These are phyloP conservation scores for Pythium aphanidermatum DNA, from an alignment of 352 stramenopile species.

Conservation along the genomic window DNA sequence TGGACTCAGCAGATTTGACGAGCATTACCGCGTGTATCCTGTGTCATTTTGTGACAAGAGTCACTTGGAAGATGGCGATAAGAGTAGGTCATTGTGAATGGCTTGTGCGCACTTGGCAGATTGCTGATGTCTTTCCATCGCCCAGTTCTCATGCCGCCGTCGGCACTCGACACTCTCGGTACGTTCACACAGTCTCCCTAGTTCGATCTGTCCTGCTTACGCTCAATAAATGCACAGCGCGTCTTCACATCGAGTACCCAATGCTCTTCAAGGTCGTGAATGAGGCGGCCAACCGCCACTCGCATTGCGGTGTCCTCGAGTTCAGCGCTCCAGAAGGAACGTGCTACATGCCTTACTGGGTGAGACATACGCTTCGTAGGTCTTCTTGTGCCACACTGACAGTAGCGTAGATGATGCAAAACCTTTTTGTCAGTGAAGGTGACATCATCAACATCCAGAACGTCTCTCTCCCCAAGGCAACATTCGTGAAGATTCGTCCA, in stretches of 20 bases:
- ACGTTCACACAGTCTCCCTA: slow-evolving; percentile 10
- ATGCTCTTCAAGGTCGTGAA: slow-evolving; percentile 98
- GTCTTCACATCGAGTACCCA: slow-evolving; percentile 97
- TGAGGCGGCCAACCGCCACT: slow-evolving; percentile 81
- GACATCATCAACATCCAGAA: slow-evolving; percentile 96
- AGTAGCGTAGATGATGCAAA: slow-evolving; percentile 95
- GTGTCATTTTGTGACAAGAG: slow-evolving; percentile 86
- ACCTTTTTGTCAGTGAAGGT: slow-evolving; percentile 93
- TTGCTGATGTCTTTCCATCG: not conserved
- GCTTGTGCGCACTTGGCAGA: not conserved
- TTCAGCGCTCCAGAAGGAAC: slow-evolving; percentile 98
- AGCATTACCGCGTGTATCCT: slow-evolving; percentile 84
- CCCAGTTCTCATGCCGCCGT: slow-evolving; percentile 93
- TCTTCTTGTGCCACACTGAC: too few relatives aligned
- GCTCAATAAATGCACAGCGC: slow-evolving; percentile 46
- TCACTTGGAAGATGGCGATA: slow-evolving; percentile 86
- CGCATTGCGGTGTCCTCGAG: slow-evolving; percentile 97
- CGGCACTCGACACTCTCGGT: slow-evolving; percentile 96
- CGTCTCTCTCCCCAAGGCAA: slow-evolving; percentile 94
- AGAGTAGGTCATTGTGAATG: slow-evolving; percentile 48
- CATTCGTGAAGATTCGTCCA: slow-evolving; percentile 98
- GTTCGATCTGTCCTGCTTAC: slow-evolving; percentile 11
- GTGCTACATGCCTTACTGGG: slow-evolving; percentile 99
- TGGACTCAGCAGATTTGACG: slow-evolving; percentile 53
- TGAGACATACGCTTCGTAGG: too few relatives aligned